Percentiles rank a stretch among this genome's conserved stretches.
phyloP scores from a whole-genome alignment of 345 rosid species.

The Moricandia arvensis region DNA sequence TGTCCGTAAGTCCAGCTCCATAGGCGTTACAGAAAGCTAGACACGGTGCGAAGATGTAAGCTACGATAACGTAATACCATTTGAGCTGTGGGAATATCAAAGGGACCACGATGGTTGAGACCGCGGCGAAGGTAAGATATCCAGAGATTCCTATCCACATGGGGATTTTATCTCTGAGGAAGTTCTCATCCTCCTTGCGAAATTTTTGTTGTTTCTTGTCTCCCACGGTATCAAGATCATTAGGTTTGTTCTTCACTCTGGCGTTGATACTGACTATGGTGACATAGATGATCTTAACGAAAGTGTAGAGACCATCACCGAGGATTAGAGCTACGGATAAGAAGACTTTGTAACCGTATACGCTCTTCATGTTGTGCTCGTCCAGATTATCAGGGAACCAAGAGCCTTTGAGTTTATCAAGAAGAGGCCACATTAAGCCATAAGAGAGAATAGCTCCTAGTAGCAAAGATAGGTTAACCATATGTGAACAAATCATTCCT shows the following conservation, averaged over 20 bases:
- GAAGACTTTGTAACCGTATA: slow-evolving; percentile 95
- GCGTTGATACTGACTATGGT: slow-evolving; percentile 50
- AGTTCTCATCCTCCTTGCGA: slow-evolving; percentile 57
- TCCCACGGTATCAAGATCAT: slow-evolving; percentile 24
- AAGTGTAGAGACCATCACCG: slow-evolving; percentile 91
- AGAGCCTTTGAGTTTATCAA: slow-evolving; percentile 52
- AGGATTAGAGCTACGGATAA: slow-evolving; percentile 83
- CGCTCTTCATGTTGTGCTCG: slow-evolving; percentile 79
- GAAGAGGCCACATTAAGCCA: slow-evolving; percentile 92
- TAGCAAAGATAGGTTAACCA: slow-evolving; percentile 79
- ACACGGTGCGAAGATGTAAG: slow-evolving; percentile 84
- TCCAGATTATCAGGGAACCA: slow-evolving; percentile 66
- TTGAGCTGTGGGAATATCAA: slow-evolving; percentile 86
- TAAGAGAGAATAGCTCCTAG: slow-evolving; percentile 79
- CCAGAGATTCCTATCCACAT: slow-evolving; percentile 70
- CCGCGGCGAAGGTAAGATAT: slow-evolving; percentile 50
- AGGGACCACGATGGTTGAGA: slow-evolving; percentile 65
- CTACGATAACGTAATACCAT: slow-evolving; percentile 75
- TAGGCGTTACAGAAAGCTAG: slow-evolving; percentile 91
- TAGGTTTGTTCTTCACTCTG: slow-evolving; percentile 45
- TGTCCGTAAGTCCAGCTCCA: slow-evolving; percentile 92
- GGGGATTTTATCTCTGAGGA: slow-evolving; percentile 70
- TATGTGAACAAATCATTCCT: slow-evolving; percentile 90
- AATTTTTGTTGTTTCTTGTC: slow-evolving; percentile 31
- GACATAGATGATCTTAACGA: slow-evolving; percentile 55